Evolutionary conservation across 116 monocot genomes (phyloP), one percentile per base, ranked within the genome.

Genomic region (Dioscorea cayenensis): DNA sequence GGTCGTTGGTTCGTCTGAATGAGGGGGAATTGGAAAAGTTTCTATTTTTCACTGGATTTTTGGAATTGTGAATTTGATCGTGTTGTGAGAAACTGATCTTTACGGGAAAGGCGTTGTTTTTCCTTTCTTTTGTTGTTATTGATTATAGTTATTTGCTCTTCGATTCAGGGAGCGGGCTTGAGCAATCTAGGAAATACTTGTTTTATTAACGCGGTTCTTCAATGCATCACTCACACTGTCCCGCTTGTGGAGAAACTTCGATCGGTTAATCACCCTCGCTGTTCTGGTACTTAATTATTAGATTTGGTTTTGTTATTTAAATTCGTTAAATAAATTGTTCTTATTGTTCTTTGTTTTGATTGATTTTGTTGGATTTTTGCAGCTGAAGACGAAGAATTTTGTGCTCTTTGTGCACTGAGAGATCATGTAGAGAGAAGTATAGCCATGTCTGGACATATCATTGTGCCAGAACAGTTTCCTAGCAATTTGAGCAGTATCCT

Each of bases 401-500:
- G 95, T 73, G 75, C 84, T 35, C 67, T 92, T 64, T 95, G 95
- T 76, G 78, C 89, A 1, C 64, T 95, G 65, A 73, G 62, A 62
- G 37, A 58, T 13, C 84, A 82, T 49, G 63, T 86, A 17, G 49
- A 76, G 2, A 14, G 66, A 6, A 79, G 84, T 52, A 38, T 91
- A 13, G 13, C 28, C 28, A 32, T 19, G 5, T 71, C 75, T 2
- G 80, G 75, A 22, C 43, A 22, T 3, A 51, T 72, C 32, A 51
- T 95, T 16, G 25, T 16, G 48, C 3, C 95, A 91, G 3, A 55
- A 18, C 8, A 69, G 18, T 75, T 91, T 55, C 76, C 75, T 36
- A 38, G 75, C 21, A 91, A 91, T 79, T 72, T 95, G 72, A 80
- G 52, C 66, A 84, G 91, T 95, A 95, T 94, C 94, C 90, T 94